Evolutionary conservation across 23 red algal genomes (phyloP).

Genomic region (Cyanidioschyzon merolae): DNA sequence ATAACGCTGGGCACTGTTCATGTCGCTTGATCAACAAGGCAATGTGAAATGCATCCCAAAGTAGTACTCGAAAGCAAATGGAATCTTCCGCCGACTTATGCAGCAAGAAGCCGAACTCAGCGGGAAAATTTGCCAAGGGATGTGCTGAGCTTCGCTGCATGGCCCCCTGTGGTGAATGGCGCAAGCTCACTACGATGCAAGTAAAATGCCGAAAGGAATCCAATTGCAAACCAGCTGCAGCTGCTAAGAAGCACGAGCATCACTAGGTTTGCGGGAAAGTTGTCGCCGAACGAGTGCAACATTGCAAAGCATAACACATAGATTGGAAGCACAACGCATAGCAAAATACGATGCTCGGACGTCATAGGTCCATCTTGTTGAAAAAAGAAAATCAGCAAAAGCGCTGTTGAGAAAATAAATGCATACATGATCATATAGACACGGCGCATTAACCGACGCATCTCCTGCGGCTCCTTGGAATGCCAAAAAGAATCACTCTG

Average conservation of each 20-base stretch:
- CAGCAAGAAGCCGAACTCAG: no score
- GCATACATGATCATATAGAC: conserved; percentile 13
- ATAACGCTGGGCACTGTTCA: no score
- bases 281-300: conserved; percentile 10
- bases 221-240: conserved; percentile 12
- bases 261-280: conserved; percentile 1
- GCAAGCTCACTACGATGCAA: background rate
- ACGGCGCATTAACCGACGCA: conserved; percentile 3
- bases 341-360: background rate
- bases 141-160: background rate
- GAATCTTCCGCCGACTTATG: no score
- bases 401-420: background rate
- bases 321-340: conserved; percentile 7
- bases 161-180: background rate
- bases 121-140: background rate
- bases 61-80: no score
- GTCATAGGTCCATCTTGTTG: conserved; percentile 9
- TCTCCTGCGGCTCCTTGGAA: background rate
- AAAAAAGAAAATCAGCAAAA: conserved; percentile 8
- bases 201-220: conserved; percentile 2
- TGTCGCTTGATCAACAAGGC: no score
- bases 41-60: no score
- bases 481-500: background rate
- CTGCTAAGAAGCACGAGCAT: conserved; percentile 19
- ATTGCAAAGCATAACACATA: background rate